Evolutionary conservation across 2,329 filamentous ascomycete genomes (phyloP).

Genomic region (Cercospora sp.): DNA sequence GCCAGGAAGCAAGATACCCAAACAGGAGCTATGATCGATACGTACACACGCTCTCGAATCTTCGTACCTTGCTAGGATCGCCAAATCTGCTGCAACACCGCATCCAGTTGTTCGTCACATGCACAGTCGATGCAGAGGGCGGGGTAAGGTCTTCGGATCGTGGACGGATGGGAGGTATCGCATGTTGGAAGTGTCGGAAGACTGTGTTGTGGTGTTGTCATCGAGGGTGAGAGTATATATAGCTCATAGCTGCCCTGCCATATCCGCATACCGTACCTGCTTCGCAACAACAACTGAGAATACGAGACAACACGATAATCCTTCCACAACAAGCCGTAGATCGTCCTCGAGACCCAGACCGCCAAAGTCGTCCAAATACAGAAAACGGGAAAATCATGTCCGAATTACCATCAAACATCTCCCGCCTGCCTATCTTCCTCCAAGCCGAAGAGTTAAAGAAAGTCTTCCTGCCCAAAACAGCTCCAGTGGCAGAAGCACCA

Average conservation of each 20-base stretch:
- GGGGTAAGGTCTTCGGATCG: not conserved
- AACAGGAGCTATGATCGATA: not conserved
- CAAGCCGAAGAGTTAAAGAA: slow-evolving; percentile 3
- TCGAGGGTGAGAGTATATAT: not conserved
- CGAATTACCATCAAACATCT: not conserved
- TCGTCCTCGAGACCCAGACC: no score
- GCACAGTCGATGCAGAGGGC: not conserved
- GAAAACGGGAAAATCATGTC: not conserved
- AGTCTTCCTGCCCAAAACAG: not conserved
- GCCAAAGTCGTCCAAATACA: not conserved
- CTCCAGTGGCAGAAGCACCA: not conserved
- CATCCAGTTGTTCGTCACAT: not conserved
- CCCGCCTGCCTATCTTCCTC: not conserved
- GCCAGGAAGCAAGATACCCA: not conserved
- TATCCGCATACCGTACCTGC: not conserved
- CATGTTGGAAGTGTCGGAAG: not conserved
- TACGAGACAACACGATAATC: not conserved
- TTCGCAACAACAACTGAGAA: not conserved
- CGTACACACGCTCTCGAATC: not conserved
- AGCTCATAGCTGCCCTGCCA: not conserved
- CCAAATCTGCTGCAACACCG: not conserved
- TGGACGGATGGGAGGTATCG: not conserved
- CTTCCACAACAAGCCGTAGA: not conserved
- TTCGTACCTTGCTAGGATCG: not conserved
- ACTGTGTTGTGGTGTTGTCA: not conserved